A percentile compares a stretch with the other conserved stretches of the same genome.
phyloP scores from a whole-genome alignment of 148 eudicot genomes.

The Camellia lanceoleosa region DNA sequence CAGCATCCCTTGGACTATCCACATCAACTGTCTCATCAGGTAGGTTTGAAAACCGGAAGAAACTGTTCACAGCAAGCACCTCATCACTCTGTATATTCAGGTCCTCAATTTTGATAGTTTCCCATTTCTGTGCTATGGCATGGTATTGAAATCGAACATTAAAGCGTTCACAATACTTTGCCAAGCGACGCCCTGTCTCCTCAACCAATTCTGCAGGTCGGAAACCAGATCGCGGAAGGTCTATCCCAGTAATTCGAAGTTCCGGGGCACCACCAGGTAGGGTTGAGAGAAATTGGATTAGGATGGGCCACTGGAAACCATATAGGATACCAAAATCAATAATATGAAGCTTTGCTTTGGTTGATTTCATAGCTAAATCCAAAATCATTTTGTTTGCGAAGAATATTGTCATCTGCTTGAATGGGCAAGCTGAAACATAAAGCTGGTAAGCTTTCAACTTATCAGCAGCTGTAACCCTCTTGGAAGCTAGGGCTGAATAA shows the following conservation, averaged over 20 bases:
- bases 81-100: constrained; percentile 33
- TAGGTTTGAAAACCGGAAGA: constrained; percentile 29
- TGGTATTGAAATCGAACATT: constrained; percentile 39
- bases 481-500: constrained; percentile 32
- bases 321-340: constrained; percentile 44
- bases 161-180: constrained; percentile 38
- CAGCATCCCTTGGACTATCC: constrained; percentile 43
- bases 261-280: constrained; percentile 36
- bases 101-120: constrained; percentile 35
- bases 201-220: constrained; percentile 40
- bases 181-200: constrained; percentile 45
- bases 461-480: constrained; percentile 35
- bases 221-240: constrained; percentile 41
- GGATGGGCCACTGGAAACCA: constrained; percentile 52
- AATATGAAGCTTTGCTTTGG: constrained; percentile 34
- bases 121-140: constrained; percentile 49
- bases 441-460: constrained; percentile 45
- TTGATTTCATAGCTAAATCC: constrained; percentile 17
- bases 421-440: constrained; percentile 38
- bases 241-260: constrained; percentile 48
- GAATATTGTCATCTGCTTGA: constrained; percentile 29
- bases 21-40: constrained; percentile 41
- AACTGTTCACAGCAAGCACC: constrained; percentile 35
- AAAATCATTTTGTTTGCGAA: constrained; percentile 32
- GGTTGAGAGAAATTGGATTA: constrained; percentile 25